phyloP scores from a whole-genome alignment of 192 early-diverging fungal species.

The Backusella tuberculispora region DNA sequence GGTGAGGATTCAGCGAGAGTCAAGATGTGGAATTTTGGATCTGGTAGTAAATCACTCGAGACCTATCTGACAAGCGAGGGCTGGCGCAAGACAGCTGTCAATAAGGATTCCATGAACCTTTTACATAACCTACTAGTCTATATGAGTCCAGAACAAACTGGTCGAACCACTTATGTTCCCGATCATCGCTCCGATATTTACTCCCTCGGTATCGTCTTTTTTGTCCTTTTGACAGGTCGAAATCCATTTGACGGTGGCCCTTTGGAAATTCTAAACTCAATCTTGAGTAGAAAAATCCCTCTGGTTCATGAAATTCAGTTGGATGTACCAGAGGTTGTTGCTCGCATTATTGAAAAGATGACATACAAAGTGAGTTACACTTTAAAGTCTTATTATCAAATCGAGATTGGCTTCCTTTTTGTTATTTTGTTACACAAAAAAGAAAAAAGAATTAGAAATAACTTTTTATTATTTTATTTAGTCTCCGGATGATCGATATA shows the following conservation, averaged over 20 bases:
- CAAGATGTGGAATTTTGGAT: constrained; percentile 34
- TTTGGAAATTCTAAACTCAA: constrained; percentile 36
- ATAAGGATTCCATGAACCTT: constrained; percentile 26
- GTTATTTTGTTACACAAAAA: neutral
- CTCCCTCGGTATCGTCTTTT: constrained; percentile 41
- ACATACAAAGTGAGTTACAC: constrained; percentile 35
- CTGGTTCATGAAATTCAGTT: constrained; percentile 33
- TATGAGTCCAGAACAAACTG: constrained; percentile 42
- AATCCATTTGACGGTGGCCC: constrained; percentile 40
- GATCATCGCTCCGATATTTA: constrained; percentile 42
- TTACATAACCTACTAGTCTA: constrained; percentile 26
- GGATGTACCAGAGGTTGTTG: constrained; percentile 32
- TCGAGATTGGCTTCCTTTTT: neutral
- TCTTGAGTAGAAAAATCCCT: constrained; percentile 33
- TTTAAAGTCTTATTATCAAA: neutral
- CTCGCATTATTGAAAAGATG: constrained; percentile 40
- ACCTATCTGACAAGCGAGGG: constrained; percentile 33
- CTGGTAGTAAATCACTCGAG: constrained; percentile 23
- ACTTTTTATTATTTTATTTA: neutral
- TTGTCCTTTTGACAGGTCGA: constrained; percentile 29
- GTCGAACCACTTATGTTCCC: constrained; percentile 38
- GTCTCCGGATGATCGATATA: constrained; percentile 42
- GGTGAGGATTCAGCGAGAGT: constrained; percentile 27
- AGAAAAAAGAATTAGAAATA: neutral
- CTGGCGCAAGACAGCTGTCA: constrained; percentile 28